Evolutionary conservation across 2,329 filamentous ascomycete species (phyloP), one percentile per base, ranked within the genome.

Genomic region (Alternaria consortialis): DNA sequence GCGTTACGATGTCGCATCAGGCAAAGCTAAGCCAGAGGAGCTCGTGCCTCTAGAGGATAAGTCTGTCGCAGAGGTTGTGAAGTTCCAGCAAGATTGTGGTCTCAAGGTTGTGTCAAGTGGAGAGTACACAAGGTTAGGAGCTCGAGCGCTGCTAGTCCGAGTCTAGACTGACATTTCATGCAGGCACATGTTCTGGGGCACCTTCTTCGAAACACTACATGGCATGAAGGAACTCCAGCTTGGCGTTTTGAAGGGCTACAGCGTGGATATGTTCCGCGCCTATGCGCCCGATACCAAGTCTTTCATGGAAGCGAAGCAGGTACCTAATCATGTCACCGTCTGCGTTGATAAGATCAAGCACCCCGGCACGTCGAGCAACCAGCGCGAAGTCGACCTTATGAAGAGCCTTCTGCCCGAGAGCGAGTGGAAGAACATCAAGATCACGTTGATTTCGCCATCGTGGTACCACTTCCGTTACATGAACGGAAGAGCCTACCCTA

Each of bases 401-500:
- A 87, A 88, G 73, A 83, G 77, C 51, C 74, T 86, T 8, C 83
- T 91, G 0, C 85, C 88, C 0, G 81, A 86, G 25, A 85, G 88
- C 31, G 81, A 86, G 56, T 86, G 88, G 71, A 86, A 86, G 65
- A 86, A 90, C 65, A 86, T 89, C 76, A 90, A 91, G 80, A 84
- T 91, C 67, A 91, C 89, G 17, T 80, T 91, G 69, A 86, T 88
- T 17, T 87, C 88, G 5, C 88, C 88, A 2, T 87, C 87, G 74
- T 91, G 88, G 85, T 91, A 91, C 74, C 89, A 92, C 77, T 82
- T 90, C 71, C 84, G 88, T 51, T 87, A 88, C 73, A 84, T 85
- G 76, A 83, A 86, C 62, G 80, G 80, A 31, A 79, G 78, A 55
- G 79, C 79, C n/a, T 84, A 81, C 60, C 75, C 79, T 9, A 77